These are phyloP conservation scores for Thalassiosira hispida DNA, from an alignment of 352 stramenopile genomes.

Conservation along the genomic window DNA sequence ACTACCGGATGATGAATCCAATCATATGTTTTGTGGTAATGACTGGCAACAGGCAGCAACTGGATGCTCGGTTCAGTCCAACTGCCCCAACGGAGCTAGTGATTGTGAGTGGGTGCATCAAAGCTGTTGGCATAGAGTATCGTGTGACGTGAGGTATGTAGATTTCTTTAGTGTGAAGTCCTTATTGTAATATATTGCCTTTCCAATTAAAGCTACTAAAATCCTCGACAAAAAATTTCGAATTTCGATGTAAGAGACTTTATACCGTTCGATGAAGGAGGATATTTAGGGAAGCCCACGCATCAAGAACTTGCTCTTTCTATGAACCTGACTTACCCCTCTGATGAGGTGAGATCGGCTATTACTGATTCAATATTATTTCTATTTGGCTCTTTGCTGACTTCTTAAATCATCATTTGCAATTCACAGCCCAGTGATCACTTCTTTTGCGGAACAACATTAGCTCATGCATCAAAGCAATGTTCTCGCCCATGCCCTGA, in stretches of 20 bases:
- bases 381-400: not conserved
- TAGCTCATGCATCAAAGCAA: not conserved
- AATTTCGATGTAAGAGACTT: conserved; percentile 27
- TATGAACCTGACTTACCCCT: conserved; percentile 33
- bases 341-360: conserved; percentile 12
- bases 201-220: no score
- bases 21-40: conserved; percentile 11
- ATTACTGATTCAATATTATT: no score
- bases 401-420: not conserved
- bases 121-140: conserved; percentile 15
- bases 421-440: conserved; percentile 18
- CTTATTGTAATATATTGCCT: no score
- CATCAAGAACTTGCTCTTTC: conserved; percentile 22
- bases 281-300: conserved; percentile 5
- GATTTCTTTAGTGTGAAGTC: no score
- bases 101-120: not conserved
- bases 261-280: conserved; percentile 8
- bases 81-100: not conserved
- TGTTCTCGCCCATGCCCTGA: conserved; percentile 19
- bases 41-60: not conserved
- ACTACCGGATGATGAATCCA: not conserved
- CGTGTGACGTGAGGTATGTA: conserved; percentile 8
- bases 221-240: no score
- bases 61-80: conserved; percentile 6
- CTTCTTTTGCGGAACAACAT: conserved; percentile 25